Percentiles rank a stretch among this genome's conserved stretches.
These are phyloP conservation scores for Botrytis pseudocinerea DNA, from an alignment of 2,329 filamentous ascomycete genomes.

Conservation along the genomic window DNA sequence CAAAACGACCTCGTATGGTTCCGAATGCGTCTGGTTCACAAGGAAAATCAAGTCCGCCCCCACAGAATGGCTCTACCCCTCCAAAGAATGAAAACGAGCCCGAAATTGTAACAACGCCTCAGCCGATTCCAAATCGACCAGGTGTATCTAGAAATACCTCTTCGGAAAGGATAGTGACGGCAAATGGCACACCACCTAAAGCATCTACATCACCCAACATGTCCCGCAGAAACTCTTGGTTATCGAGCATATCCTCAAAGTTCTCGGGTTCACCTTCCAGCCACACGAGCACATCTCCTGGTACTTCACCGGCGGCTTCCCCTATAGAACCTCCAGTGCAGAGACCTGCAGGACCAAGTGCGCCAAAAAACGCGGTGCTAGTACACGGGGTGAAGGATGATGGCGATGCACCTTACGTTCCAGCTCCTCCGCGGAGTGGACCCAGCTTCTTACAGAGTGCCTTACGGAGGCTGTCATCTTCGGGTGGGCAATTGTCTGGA, in stretches of 20 bases:
- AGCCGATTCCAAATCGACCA: conserved; percentile 29
- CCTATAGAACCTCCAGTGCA: conserved; percentile 42
- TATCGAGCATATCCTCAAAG: conserved; percentile 88
- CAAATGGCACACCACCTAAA: conserved; percentile 35
- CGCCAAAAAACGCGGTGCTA: conserved; percentile 59
- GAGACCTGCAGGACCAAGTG: conserved; percentile 39
- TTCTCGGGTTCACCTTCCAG: conserved; percentile 58
- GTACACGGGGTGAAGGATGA: conserved; percentile 56
- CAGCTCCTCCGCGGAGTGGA: conserved; percentile 70
- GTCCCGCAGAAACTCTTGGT: conserved; percentile 74
- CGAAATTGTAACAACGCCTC: not conserved
- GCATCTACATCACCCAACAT: conserved; percentile 30
- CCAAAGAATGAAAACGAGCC: conserved; percentile 15
- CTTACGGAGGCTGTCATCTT: conserved; percentile 73
- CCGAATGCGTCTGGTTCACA: conserved; percentile 9
- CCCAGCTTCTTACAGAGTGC: conserved; percentile 78
- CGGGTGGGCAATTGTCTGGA: conserved; percentile 43
- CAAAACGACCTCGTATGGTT: conserved; percentile 18
- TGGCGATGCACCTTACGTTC: conserved; percentile 68
- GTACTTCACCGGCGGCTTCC: conserved; percentile 29
- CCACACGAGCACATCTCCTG: conserved; percentile 36
- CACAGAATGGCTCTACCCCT: conserved; percentile 13
- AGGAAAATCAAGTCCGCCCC: conserved; percentile 6
- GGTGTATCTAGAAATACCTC: conserved; percentile 34
- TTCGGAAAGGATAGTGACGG: conserved; percentile 33